Evolutionary conservation across 176 grass and related monocot genomes (phyloP), one percentile per base, ranked within the genome.

Genomic region (Tillandsia leiboldiana): DNA sequence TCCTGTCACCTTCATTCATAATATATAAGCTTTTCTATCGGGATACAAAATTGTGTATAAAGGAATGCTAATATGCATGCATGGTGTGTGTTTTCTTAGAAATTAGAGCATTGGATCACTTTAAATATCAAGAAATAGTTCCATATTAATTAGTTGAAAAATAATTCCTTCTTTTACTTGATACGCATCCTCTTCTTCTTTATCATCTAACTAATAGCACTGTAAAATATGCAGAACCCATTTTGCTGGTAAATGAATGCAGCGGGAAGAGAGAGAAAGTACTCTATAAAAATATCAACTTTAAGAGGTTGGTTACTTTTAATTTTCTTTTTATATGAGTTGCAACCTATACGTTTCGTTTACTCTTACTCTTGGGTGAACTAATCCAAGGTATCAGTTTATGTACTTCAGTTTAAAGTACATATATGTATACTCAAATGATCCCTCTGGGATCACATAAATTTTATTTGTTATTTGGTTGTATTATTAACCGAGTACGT

Each of bases 221-320:
- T 79, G 10, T 63, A 70, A 11, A 0, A 7, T 22, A 51, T 75
- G 92, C 92, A 91, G 72, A 86, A 88, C 50, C 83, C 80, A 12
- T 91, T 96, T 72, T 78, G 80, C 69, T 88, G 88, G 88, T 91
- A 82, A 77, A 70, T 64, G 67, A 18, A 58, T 6, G 54, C 15
- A 17, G 54, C 1, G 18, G 8, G 13, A 58, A 24, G 54, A 24
- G 33, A 42, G 33, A 42, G 33, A 42, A 42, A 42, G 33, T 7
- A 42, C 33, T 5, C 3, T 7, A 5, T 42, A 42, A 42, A 42
- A 42, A 42, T 42, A 42, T 42, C 5, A 42, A 42, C 62, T 49
- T n/a, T 72, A 50, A 64, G 63, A 66, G 49, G 48, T 49, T 50
- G 26, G 66, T 17, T 15, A 48, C 12, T 73, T 72, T 29, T 48